Percentiles rank a stretch among this genome's conserved stretches.
phyloP scores from a whole-genome alignment of 2,329 filamentous ascomycete genomes.

The Talaromyces funiculosus region DNA sequence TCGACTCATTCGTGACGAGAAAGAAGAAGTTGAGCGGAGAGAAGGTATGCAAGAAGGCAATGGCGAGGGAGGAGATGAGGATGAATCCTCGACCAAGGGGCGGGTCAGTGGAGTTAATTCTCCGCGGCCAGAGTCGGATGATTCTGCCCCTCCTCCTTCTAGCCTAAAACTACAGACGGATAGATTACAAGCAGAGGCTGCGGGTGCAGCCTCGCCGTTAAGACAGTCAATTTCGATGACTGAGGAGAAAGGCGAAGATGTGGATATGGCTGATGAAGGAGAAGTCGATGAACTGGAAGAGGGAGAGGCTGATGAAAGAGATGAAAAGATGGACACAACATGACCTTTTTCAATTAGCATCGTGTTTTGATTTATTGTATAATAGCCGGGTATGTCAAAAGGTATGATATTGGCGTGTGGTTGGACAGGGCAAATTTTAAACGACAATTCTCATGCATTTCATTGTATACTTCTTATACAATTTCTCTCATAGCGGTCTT shows the following conservation, averaged over 20 bases:
- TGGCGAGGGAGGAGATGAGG: constrained; percentile 51
- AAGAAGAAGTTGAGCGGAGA: constrained; percentile 83
- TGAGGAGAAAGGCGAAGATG: constrained; percentile 50
- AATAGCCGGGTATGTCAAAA: not conserved
- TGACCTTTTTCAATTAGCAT: constrained; percentile 18
- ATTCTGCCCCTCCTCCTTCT: constrained; percentile 16
- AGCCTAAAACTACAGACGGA: constrained; percentile 26
- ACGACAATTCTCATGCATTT: not conserved
- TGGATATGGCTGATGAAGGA: constrained; percentile 54
- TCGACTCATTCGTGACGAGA: constrained; percentile 84
- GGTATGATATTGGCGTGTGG: constrained; percentile 9
- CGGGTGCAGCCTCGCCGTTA: constrained; percentile 33
- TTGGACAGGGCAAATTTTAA: not conserved
- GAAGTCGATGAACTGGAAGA: constrained; percentile 45
- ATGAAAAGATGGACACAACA: constrained; percentile 63
- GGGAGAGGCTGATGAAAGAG: constrained; percentile 44
- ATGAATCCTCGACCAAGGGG: constrained; percentile 34
- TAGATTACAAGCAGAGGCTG: constrained; percentile 23
- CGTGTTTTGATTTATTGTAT: not conserved
- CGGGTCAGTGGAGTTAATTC: constrained; percentile 45
- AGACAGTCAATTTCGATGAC: constrained; percentile 30
- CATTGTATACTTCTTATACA: constrained; percentile 21
- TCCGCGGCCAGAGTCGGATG: constrained; percentile 44
- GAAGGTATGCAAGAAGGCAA: constrained; percentile 69
- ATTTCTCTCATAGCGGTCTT: constrained; percentile 36